Conservation (phyloP, 1,284 basidiomycete genomes). For the Heliocybe sulcata region DNA sequence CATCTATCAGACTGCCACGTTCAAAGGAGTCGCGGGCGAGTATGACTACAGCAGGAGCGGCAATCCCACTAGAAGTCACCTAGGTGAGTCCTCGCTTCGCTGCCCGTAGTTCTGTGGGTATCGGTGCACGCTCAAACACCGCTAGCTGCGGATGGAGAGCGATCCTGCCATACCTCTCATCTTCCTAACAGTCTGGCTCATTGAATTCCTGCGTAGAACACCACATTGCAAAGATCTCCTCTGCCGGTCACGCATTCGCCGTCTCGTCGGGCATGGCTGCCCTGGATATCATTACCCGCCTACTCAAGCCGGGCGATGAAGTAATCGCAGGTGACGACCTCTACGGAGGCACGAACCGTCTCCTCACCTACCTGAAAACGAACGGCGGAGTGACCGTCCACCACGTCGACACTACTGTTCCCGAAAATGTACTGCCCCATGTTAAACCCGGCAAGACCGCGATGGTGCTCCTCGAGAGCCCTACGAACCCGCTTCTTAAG, state of each 20-base stretch:
- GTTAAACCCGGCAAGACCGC: constrained; percentile 69
- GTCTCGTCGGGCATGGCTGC: constrained; percentile 98
- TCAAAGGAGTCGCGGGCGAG: constrained; percentile 89
- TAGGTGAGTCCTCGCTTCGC: constrained; percentile 52
- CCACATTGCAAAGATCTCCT: constrained; percentile 92
- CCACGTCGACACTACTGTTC: constrained; percentile 90
- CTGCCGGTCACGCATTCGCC: constrained; percentile 81
- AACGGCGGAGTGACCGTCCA: constrained; percentile 89
- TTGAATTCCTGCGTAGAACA: constrained; percentile 54
- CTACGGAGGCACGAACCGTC: constrained; percentile 96
- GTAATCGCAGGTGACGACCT: constrained; percentile 96
- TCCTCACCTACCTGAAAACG: constrained; percentile 85
- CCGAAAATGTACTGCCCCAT: constrained; percentile 54
- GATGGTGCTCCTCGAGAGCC: constrained; percentile 95
- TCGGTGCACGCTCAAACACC: too few relatives aligned
- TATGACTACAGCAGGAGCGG: constrained; percentile 96
- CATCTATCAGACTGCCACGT: constrained; percentile 97
- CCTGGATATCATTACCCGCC: constrained; percentile 89
- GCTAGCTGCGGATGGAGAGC: neutral
- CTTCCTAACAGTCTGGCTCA: neutral
- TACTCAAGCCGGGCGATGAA: constrained; percentile 92
- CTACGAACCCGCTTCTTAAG: constrained; percentile 96
- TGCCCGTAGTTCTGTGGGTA: neutral
- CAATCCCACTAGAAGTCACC: constrained; percentile 93
- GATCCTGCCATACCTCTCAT: neutral